Evolutionary conservation across 768 basidiomycete genomes (phyloP).

Genomic region (Lentinula sp.): DNA sequence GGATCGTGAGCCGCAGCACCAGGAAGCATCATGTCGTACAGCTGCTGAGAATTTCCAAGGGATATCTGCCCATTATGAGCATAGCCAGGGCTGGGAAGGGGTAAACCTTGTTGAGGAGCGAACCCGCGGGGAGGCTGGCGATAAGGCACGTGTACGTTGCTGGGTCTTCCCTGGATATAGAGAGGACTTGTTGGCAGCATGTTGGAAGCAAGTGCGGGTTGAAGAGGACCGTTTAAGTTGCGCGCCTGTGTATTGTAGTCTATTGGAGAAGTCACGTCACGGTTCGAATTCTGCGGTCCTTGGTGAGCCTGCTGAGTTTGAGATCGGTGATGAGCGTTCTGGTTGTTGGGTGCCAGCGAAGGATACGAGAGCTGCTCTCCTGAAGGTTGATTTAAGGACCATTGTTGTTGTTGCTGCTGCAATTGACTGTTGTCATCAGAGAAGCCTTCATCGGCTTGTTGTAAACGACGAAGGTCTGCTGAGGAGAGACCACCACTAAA

Average conservation of each 20-base stretch:
- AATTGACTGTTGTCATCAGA: constrained; percentile 28
- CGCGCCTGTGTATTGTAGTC: constrained; percentile 58
- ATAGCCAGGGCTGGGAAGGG: constrained; percentile 51
- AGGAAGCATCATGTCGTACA: constrained; percentile 77
- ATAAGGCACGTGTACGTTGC: constrained; percentile 41
- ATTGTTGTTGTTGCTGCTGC: constrained; percentile 37
- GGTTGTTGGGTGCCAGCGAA: constrained; percentile 50
- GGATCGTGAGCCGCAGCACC: constrained; percentile 36
- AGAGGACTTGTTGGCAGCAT: constrained; percentile 22
- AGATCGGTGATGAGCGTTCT: constrained; percentile 42
- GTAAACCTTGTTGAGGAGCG: constrained; percentile 43
- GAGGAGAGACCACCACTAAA: constrained; percentile 74
- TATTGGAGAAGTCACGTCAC: constrained; percentile 31
- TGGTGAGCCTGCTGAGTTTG: constrained; percentile 41
- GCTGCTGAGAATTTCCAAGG: constrained; percentile 66
- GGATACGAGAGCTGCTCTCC: constrained; percentile 52
- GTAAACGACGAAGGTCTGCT: constrained; percentile 70
- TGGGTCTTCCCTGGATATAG: constrained; percentile 47
- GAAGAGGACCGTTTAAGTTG: constrained; percentile 40
- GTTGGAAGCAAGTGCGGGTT: constrained; percentile 30
- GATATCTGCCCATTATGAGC: constrained; percentile 64
- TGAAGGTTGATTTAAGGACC: constrained; percentile 34
- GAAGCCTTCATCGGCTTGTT: constrained; percentile 52
- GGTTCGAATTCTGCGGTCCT: constrained; percentile 20
- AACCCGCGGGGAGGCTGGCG: constrained; percentile 56